phyloP scores from a whole-genome alignment of 2,329 filamentous ascomycete genomes.

The Fusarium sp. region DNA sequence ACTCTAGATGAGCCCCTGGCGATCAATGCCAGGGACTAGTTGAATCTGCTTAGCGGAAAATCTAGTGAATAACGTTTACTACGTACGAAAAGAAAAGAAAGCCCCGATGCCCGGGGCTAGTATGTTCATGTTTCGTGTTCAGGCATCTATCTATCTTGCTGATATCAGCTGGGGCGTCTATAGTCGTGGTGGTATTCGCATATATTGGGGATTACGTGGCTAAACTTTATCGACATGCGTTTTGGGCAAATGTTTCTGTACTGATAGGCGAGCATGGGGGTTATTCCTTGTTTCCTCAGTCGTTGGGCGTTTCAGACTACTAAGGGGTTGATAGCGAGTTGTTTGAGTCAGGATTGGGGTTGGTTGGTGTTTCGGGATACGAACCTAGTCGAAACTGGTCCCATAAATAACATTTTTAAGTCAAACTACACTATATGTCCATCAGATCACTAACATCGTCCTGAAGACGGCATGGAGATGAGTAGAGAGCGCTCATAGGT shows the following conservation, averaged over 20 bases:
- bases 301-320: conserved; percentile 40
- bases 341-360: conserved; percentile 27
- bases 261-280: conserved; percentile 16
- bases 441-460: conserved; percentile 3
- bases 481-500: conserved; percentile 4
- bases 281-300: conserved; percentile 30
- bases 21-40: conserved; percentile 34
- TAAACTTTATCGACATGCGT: conserved; percentile 27
- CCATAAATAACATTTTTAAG: conserved; percentile 19
- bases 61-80: conserved; percentile 21
- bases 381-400: conserved; percentile 12
- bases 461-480: background rate
- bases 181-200: conserved; percentile 15
- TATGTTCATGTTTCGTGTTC: conserved; percentile 39
- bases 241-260: conserved; percentile 39
- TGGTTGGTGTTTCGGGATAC: conserved; percentile 31
- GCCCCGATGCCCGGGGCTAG: conserved; percentile 23
- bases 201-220: conserved; percentile 41
- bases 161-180: conserved; percentile 10
- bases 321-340: conserved; percentile 29
- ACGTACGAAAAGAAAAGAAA: conserved; percentile 21
- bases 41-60: conserved; percentile 42
- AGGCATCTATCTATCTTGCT: conserved; percentile 16
- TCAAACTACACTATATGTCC: conserved; percentile 19
- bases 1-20: conserved; percentile 28